Evolutionary conservation across 495 filamentous ascomycete genomes (phyloP).

Genomic region (Lasiosphaeria hispida): DNA sequence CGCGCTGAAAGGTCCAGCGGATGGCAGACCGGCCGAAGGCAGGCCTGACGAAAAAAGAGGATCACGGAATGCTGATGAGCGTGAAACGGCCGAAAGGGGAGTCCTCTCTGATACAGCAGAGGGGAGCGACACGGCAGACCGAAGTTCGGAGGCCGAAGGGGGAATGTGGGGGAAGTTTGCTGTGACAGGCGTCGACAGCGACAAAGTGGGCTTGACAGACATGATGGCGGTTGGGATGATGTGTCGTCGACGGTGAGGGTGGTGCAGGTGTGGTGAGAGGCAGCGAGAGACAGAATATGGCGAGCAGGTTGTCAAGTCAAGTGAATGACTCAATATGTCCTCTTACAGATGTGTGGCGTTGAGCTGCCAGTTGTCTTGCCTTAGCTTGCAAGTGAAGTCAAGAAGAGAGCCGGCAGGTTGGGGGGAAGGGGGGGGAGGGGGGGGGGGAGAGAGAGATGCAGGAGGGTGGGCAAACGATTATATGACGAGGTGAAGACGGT

Average conservation of each 20-base stretch:
- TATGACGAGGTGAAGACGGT: slow-evolving; percentile 37
- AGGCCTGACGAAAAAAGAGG: slow-evolving; percentile 30
- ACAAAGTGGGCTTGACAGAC: slow-evolving; percentile 63
- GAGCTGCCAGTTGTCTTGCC: slow-evolving; percentile 38
- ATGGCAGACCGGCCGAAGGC: slow-evolving; percentile 36
- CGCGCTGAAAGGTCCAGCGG: slow-evolving; percentile 33
- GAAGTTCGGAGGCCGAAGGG: slow-evolving; percentile 45
- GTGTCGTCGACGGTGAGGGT: slow-evolving; percentile 3
- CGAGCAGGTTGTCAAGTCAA: slow-evolving; percentile 34
- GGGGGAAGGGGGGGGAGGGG: slow-evolving; percentile 29
- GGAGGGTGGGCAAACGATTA: slow-evolving; percentile 37
- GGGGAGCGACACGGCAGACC: slow-evolving; percentile 46
- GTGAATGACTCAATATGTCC: slow-evolving; percentile 42
- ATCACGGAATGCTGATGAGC: slow-evolving; percentile 34
- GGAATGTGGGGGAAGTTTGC: slow-evolving; percentile 79
- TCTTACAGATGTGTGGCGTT: slow-evolving; percentile 29
- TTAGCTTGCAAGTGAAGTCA: slow-evolving; percentile 21
- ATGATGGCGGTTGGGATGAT: slow-evolving; percentile 41
- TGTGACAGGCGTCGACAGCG: slow-evolving; percentile 73
- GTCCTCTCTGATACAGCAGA: slow-evolving; percentile 33
- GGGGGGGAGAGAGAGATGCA: slow-evolving; percentile 25
- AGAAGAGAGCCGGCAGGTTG: slow-evolving; percentile 36
- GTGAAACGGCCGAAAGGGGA: slow-evolving; percentile 32
- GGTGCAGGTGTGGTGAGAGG: slow-evolving; percentile 14
- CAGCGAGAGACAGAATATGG: not conserved